These are phyloP conservation scores for Amesomyces nigricolor DNA, from an alignment of 2,329 filamentous ascomycete species.

Conservation along the genomic window DNA sequence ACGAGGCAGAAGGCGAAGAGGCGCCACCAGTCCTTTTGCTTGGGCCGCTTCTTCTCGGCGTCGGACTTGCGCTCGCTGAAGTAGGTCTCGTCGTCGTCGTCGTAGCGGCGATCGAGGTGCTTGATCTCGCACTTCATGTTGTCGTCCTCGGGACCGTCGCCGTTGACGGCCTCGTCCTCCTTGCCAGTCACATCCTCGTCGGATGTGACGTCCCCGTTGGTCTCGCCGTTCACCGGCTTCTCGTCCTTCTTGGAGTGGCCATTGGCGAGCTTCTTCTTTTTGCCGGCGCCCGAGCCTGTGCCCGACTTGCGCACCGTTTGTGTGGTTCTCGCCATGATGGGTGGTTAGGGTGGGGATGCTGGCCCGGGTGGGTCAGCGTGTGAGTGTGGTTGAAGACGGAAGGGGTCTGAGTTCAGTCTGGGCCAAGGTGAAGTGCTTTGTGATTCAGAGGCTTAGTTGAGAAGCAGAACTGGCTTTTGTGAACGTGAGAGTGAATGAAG, in stretches of 20 bases:
- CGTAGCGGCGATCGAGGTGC: conserved; percentile 26
- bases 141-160: conserved; percentile 21
- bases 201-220: not conserved
- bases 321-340: too few relatives aligned
- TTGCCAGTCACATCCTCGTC: not conserved
- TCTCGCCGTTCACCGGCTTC: not conserved
- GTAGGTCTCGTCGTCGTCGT: conserved; percentile 27
- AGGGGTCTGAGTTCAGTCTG: too few relatives aligned
- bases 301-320: too few relatives aligned
- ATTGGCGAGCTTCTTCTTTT: not conserved
- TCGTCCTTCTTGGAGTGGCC: not conserved
- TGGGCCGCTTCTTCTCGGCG: conserved; percentile 13
- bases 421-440: too few relatives aligned
- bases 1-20: conserved; percentile 31
- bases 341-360: too few relatives aligned
- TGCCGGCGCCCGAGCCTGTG: too few relatives aligned
- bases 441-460: too few relatives aligned
- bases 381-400: too few relatives aligned
- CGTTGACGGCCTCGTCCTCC: conserved; percentile 1
- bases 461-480: too few relatives aligned
- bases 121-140: conserved; percentile 31
- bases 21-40: conserved; percentile 30
- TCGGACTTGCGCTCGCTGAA: conserved; percentile 26
- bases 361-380: too few relatives aligned
- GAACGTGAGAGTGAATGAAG: too few relatives aligned